Evolutionary conservation across 768 basidiomycete genomes (phyloP).

Genomic region (Crepidotus variabilis): DNA sequence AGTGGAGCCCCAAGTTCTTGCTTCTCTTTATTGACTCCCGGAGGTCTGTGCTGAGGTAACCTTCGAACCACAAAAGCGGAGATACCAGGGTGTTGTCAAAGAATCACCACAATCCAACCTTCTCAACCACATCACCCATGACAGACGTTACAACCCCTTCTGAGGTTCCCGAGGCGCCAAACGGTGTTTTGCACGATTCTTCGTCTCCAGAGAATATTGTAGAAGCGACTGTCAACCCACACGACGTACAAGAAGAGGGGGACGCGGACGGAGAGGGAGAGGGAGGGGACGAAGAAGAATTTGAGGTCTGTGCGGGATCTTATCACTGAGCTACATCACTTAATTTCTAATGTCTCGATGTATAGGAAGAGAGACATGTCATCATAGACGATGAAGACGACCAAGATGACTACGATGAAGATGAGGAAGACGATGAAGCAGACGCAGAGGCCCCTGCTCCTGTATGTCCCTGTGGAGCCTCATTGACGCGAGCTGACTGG

Average conservation of each 20-base stretch:
- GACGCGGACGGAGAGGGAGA: not conserved
- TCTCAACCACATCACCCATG: not conserved
- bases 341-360: not conserved
- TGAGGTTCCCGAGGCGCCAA: not conserved
- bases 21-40: not conserved
- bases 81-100: not conserved
- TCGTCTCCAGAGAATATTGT: not conserved
- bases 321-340: no score
- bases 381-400: conserved; percentile 1
- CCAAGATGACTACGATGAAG: not conserved
- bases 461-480: not conserved
- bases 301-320: conserved; percentile 1
- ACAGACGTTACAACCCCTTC: not conserved
- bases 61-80: not conserved
- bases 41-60: not conserved
- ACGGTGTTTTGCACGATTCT: not conserved
- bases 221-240: not conserved
- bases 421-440: not conserved
- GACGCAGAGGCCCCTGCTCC: not conserved
- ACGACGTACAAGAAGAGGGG: not conserved
- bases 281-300: not conserved
- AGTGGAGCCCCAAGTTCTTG: not conserved
- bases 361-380: conserved; percentile 2
- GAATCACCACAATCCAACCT: not conserved
- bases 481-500: not conserved